Evolutionary conservation across 148 eudicot species (phyloP).

Genomic region (Vaccinium macrocarpon): DNA sequence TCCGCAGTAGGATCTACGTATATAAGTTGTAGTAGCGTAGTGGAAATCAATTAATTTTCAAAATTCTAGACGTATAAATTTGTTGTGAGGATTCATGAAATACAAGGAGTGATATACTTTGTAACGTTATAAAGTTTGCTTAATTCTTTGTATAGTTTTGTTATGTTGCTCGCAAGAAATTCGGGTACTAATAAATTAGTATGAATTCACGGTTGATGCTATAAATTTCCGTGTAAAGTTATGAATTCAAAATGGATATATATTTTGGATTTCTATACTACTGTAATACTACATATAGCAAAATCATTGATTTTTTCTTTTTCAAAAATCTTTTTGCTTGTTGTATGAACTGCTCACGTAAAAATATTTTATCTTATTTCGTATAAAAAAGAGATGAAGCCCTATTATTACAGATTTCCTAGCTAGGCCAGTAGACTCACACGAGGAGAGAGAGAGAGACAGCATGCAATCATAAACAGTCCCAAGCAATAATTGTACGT

Average conservation of each 20-base stretch:
- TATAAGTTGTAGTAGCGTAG: neutral
- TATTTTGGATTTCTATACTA: too few relatives aligned
- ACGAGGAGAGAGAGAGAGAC: neutral
- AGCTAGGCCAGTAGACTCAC: neutral
- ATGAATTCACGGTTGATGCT: neutral
- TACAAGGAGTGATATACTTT: neutral
- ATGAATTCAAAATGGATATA: too few relatives aligned
- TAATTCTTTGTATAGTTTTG: neutral
- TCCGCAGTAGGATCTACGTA: constrained; percentile 54
- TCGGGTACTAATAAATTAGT: too few relatives aligned
- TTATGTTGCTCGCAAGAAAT: too few relatives aligned
- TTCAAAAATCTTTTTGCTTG: neutral
- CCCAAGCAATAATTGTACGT: constrained; percentile 17
- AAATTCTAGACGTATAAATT: neutral
- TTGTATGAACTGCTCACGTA: too few relatives aligned
- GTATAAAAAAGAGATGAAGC: too few relatives aligned
- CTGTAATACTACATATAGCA: too few relatives aligned
- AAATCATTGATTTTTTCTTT: neutral
- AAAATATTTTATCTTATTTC: too few relatives aligned
- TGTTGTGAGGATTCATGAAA: neutral
- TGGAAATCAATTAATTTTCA: neutral
- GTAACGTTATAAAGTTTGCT: neutral
- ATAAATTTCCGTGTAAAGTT: neutral
- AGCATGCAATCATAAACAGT: constrained; percentile 23
- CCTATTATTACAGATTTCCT: too few relatives aligned